Evolutionary conservation across 148 eudicot species (phyloP).

Genomic region (Amaranthus palmeri): DNA sequence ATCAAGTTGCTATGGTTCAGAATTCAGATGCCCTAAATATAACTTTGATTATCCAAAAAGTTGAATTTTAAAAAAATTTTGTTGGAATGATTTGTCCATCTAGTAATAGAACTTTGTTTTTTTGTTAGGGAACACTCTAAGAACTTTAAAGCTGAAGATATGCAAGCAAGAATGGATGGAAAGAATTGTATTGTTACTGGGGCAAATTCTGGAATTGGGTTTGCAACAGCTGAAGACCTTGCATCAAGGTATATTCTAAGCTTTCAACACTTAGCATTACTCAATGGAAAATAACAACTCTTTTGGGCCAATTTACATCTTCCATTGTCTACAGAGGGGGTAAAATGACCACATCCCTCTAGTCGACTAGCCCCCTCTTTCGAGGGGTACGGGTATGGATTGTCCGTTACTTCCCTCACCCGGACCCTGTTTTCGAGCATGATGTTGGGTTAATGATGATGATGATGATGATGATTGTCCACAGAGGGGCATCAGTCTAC

Average conservation of each 20-base stretch:
- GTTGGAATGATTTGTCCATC: neutral
- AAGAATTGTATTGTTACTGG: slow-evolving; percentile 92
- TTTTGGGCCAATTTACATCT: neutral
- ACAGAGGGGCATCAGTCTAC: slow-evolving; percentile 86
- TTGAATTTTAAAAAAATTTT: no score
- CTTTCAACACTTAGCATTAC: slow-evolving; percentile 5
- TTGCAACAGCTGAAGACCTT: slow-evolving; percentile 81
- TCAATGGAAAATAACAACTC: neutral
- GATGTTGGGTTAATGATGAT: neutral
- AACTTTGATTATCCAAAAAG: no score
- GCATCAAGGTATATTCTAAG: slow-evolving; percentile 66
- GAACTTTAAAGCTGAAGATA: slow-evolving; percentile 70
- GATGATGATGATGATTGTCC: slow-evolving; percentile 6
- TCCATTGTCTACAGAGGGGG: slow-evolving; percentile 54
- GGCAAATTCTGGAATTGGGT: slow-evolving; percentile 95
- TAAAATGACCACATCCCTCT: no score
- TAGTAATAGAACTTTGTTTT: neutral
- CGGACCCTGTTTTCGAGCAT: no score
- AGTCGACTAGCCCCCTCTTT: no score
- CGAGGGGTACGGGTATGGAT: no score
- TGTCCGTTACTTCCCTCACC: no score
- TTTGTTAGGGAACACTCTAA: slow-evolving; percentile 72
- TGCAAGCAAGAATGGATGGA: slow-evolving; percentile 58
- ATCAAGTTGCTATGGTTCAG: no score
- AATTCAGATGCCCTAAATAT: no score